Conservation (phyloP, 352 stramenopile genomes). For the Chrysophaeum taylorii region DNA sequence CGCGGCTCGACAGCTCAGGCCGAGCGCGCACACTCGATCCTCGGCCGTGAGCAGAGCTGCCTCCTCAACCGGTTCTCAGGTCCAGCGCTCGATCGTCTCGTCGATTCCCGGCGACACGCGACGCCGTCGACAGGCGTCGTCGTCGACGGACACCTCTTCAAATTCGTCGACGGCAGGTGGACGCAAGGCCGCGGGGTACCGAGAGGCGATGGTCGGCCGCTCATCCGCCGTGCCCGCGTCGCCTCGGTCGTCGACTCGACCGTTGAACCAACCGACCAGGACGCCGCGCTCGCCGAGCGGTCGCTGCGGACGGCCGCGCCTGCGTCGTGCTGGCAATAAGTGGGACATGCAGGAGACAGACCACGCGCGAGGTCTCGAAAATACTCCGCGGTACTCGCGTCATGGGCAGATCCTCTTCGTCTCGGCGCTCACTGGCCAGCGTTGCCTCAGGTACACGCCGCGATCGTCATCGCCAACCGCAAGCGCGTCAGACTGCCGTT, state of each 20-base stretch:
- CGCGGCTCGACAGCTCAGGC: slow-evolving; percentile 36
- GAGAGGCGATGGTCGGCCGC: slow-evolving; percentile 77
- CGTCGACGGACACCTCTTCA: slow-evolving; percentile 49
- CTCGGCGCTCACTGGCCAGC: slow-evolving; percentile 60
- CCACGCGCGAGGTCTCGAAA: slow-evolving; percentile 54
- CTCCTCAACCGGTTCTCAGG: slow-evolving; percentile 67
- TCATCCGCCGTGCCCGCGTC: slow-evolving; percentile 63
- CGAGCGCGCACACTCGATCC: slow-evolving; percentile 52
- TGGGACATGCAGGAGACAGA: slow-evolving; percentile 70
- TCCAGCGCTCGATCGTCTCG: slow-evolving; percentile 62
- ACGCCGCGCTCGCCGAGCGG: slow-evolving; percentile 62
- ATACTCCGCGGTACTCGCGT: slow-evolving; percentile 47
- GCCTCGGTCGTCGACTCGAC: slow-evolving; percentile 51
- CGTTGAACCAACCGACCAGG: slow-evolving; percentile 51
- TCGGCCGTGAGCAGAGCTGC: slow-evolving; percentile 67
- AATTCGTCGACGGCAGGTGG: slow-evolving; percentile 70
- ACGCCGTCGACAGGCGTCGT: slow-evolving; percentile 74
- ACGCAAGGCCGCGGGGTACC: slow-evolving; percentile 59
- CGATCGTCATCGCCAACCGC: slow-evolving; percentile 50
- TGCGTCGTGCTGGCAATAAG: slow-evolving; percentile 72
- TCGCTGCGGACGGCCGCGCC: slow-evolving; percentile 51
- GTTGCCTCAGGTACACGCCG: slow-evolving; percentile 53
- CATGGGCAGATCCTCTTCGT: slow-evolving; percentile 66
- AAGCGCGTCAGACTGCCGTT: slow-evolving; percentile 58
- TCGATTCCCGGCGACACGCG: slow-evolving; percentile 68